Percentiles rank a stretch among this genome's conserved stretches.
Evolutionary conservation across 108 stramenopile genomes (phyloP).

Genomic region (Cyclotella cryptica): DNA sequence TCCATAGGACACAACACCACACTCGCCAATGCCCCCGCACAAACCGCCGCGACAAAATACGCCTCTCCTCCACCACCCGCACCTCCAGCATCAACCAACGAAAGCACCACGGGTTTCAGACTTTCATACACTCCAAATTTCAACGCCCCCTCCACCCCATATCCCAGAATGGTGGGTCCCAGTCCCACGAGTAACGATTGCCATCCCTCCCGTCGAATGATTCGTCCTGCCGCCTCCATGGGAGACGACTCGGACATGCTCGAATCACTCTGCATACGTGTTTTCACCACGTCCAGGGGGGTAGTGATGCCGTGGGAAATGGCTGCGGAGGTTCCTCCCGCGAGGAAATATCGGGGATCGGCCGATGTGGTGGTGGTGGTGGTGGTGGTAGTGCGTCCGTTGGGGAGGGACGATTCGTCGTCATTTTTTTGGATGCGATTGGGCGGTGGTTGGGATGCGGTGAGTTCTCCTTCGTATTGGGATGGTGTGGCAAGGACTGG

Average conservation of each 20-base stretch:
- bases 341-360: slow-evolving; percentile 69
- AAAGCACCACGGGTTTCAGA: slow-evolving; percentile 51
- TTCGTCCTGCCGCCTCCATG: slow-evolving; percentile 56
- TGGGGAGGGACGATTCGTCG: too few relatives aligned
- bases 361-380: too few relatives aligned
- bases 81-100: background rate
- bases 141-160: slow-evolving; percentile 65
- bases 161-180: slow-evolving; percentile 88
- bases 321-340: slow-evolving; percentile 84
- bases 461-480: slow-evolving; percentile 33
- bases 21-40: slow-evolving; percentile 63
- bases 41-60: slow-evolving; percentile 50
- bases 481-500: slow-evolving; percentile 38
- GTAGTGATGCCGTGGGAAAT: slow-evolving; percentile 79
- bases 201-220: slow-evolving; percentile 75
- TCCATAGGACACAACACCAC: slow-evolving; percentile 66
- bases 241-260: slow-evolving; percentile 30
- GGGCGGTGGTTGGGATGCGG: slow-evolving; percentile 32
- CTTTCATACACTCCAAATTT: slow-evolving; percentile 79
- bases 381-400: too few relatives aligned
- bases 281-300: slow-evolving; percentile 89
- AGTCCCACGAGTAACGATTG: slow-evolving; percentile 70
- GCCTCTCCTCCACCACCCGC: slow-evolving; percentile 19
- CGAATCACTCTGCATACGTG: slow-evolving; percentile 52
- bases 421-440: slow-evolving; percentile 14